Base-by-base conservation (phyloP, 2,329 filamentous ascomycete genomes). In the Fusarium sp. region DNA sequence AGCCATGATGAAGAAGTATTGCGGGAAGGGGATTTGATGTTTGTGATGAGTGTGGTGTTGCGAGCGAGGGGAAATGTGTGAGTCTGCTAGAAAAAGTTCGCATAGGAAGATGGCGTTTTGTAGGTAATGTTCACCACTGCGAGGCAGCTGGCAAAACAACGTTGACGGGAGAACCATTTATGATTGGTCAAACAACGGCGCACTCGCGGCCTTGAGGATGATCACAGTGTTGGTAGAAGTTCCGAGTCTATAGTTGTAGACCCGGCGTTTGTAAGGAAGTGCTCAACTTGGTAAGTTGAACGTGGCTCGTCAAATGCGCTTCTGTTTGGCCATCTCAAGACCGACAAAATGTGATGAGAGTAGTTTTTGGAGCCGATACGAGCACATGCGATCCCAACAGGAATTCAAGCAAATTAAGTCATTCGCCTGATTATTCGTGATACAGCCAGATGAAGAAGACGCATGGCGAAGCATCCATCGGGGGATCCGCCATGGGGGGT, bases 1-100 rank as follows among this genome's bases (percentile, higher is more conserved):
- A 63, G 82, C 79, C 80, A 81, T 85, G 50, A 69, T 76, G 70
- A 67, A 38, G 14, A 16, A 56, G 18, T 31, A 42, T 42, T 25
- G 27, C 18, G 33, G 56, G 3, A 29, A 62, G n/a, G 40, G n/a
- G 18, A 7, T 27, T 40, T 27, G 20, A n/a, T 50, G 54, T 31
- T 20, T 14, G 40, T 13, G 20, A 62, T 65, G 47, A 29, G 38
- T 35, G 13, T 29, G 27, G 25, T 10, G 25, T 31, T 64, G 25
- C 13, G 35, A 25, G 29, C 58, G 57, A 50, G n/a, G 20, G 42
- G 27, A 29, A 35, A 27, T 58, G 16, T 8, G 25, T 50, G 18
- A 27, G 10, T 31, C 6, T 20, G 18, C 45, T 1, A 31, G 47
- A 52, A 52, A 18, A 52, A 52, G 18, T 20, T 29, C 27, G 47